phyloP scores from a whole-genome alignment of 176 grass and related monocot genomes.

The Oryza longistaminata region DNA sequence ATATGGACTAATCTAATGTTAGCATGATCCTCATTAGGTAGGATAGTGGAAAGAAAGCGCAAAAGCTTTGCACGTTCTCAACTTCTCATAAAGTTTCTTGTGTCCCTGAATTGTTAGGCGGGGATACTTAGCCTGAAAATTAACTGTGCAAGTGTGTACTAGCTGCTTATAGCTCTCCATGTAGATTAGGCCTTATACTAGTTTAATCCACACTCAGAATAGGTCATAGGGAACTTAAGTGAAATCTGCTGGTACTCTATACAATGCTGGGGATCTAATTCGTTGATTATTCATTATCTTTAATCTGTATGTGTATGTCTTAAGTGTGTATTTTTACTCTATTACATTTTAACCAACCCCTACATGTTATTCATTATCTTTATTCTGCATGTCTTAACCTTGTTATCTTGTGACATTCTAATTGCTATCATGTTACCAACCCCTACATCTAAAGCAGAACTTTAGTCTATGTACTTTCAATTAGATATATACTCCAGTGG shows the following conservation, averaged over 20 bases:
- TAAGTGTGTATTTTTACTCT: neutral
- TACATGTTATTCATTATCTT: too few species aligned
- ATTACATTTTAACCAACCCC: neutral
- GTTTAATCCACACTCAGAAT: neutral
- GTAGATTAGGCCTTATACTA: neutral
- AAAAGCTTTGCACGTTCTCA: neutral
- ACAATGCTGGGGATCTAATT: constrained; percentile 5
- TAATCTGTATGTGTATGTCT: neutral
- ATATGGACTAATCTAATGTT: neutral
- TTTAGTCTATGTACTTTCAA: neutral
- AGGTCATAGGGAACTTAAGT: neutral
- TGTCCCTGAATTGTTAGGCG: neutral
- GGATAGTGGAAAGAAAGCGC: neutral
- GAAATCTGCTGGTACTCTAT: neutral
- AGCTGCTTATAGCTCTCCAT: neutral
- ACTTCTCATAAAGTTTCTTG: neutral
- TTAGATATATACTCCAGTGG: neutral
- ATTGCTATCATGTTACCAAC: neutral
- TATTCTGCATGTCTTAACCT: neutral
- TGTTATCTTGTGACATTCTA: neutral
- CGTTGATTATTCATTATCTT: neutral
- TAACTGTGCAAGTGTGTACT: neutral
- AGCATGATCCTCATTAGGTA: neutral
- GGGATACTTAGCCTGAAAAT: neutral
- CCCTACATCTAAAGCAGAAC: neutral